Percentiles rank a stretch among this genome's conserved stretches.
phyloP scores from a whole-genome alignment of 805 yeast genomes.

The Torulaspora quercuum region DNA sequence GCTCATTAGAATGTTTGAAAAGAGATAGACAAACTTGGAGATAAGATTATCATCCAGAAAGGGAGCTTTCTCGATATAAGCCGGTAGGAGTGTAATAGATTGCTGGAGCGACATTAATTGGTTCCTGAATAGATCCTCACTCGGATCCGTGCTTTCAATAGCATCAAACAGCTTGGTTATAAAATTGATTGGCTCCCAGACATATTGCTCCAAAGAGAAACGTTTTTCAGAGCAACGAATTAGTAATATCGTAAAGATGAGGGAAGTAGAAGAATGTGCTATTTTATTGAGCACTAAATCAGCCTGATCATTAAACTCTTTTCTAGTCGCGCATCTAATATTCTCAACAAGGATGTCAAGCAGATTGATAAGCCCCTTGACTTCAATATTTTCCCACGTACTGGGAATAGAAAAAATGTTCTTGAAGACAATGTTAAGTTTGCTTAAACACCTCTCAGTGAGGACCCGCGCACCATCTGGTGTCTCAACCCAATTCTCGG shows the following conservation, averaged over 20 bases:
- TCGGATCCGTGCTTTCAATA: slow-evolving; percentile 33
- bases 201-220: slow-evolving; percentile 45
- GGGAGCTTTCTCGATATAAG: slow-evolving; percentile 23
- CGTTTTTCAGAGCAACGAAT: slow-evolving; percentile 42
- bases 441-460: slow-evolving; percentile 18
- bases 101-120: slow-evolving; percentile 21
- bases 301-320: slow-evolving; percentile 1
- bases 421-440: slow-evolving; percentile 18
- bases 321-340: slow-evolving; percentile 16
- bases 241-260: slow-evolving; percentile 43
- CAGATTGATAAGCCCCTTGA: slow-evolving; percentile 14
- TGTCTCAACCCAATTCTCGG: slow-evolving; percentile 23
- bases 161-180: slow-evolving; percentile 34
- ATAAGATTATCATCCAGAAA: slow-evolving; percentile 49
- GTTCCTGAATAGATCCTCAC: slow-evolving; percentile 14
- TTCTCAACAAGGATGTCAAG: slow-evolving; percentile 23
- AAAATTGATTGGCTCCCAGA: slow-evolving; percentile 42
- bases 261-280: slow-evolving; percentile 37
- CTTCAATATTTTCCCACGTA: slow-evolving; percentile 11
- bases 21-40: slow-evolving; percentile 57
- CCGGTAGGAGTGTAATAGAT: slow-evolving; percentile 23
- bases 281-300: slow-evolving; percentile 23
- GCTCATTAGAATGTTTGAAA: slow-evolving; percentile 27
- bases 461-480: slow-evolving; percentile 14
- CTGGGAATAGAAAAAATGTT: slow-evolving; percentile 20